A percentile compares a stretch with the other conserved stretches of the same genome.
These are phyloP conservation scores for Trichoderma polysporum DNA, from an alignment of 2,329 filamentous ascomycete species.

Conservation along the genomic window DNA sequence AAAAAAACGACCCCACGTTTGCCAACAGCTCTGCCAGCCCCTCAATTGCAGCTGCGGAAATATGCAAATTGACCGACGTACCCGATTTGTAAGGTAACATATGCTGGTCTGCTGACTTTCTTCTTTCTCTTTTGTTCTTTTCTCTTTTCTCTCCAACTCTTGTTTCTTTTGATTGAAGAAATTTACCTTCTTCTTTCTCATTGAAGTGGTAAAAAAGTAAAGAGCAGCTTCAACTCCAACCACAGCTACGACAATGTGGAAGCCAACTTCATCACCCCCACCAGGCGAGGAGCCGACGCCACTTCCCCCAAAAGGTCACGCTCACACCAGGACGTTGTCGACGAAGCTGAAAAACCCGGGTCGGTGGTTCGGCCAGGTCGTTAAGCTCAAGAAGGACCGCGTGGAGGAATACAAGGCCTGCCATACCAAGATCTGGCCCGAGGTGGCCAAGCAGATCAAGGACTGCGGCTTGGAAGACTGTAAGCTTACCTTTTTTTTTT, in stretches of 20 bases:
- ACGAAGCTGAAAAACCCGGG: conserved; percentile 41
- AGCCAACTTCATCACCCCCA: conserved; percentile 25
- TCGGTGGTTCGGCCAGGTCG: conserved; percentile 67
- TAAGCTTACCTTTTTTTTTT: conserved; percentile 35
- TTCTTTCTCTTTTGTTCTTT: not conserved
- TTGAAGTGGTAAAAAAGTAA: not conserved
- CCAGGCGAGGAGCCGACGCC: conserved; percentile 17
- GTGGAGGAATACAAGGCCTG: conserved; percentile 70
- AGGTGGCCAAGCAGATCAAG: conserved; percentile 73
- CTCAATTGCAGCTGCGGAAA: not conserved
- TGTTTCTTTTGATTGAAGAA: not conserved
- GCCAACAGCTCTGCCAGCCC: not conserved
- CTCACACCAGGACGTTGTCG: conserved; percentile 3
- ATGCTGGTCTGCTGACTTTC: not conserved
- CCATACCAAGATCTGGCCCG: conserved; percentile 74
- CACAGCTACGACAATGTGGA: conserved; percentile 30
- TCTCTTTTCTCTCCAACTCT: not conserved
- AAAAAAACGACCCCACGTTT: no score
- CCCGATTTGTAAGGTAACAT: not conserved
- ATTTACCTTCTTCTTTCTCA: not conserved
- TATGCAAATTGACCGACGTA: not conserved
- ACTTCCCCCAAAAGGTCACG: conserved; percentile 3
- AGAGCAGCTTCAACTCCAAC: no score
- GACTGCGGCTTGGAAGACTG: conserved; percentile 74
- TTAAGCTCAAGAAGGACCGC: conserved; percentile 67